Evolutionary conservation across 148 eudicot species (phyloP), one percentile per base, ranked within the genome.

Genomic region (Amaranthus cruentus): DNA sequence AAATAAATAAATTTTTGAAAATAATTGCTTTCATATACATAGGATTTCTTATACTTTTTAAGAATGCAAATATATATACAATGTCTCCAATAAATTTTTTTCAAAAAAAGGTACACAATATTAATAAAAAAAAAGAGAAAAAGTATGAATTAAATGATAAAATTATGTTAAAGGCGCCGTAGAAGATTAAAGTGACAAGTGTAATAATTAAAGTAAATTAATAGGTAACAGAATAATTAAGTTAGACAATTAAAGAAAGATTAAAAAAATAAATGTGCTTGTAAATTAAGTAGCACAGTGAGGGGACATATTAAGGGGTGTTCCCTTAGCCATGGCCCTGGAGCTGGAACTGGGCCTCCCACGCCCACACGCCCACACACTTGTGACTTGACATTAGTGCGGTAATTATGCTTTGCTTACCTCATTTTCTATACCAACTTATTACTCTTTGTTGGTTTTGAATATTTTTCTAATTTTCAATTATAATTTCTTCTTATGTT

Each of bases 271-370:
- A 53, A 71, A 38, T 62, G 75, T 64, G 75, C 8, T 56, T 11
- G 51, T 42, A 56, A 63, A 15, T 13, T 47, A 71, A 77, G 42
- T 64, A 70, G 59, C 8, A 76, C 10, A 51, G 38, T 28, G 38
- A 28, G 80, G 80, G 80, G 80, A 77, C 80, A 77, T 77, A 47
- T 54, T 63, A 71, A 50, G 71, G 73, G 8, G 49, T 71, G 75
- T 77, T 77, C 75, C 71, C 75, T 28, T 63, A 64, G 70, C 75
- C 64, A 51, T 70, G 75, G 75, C 74, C 74, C 53, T 65, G 71
- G 71, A 69, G 49, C 65, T 71, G 80, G 75, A 71, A 38, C 12
- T 77, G 75, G 80, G 80, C 75, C 80, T 65, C 75, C 75, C 75
- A 63, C 47, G 38, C 38, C 38, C 38, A 28, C 38, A 28, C 38